Base-by-base conservation (phyloP, 2,329 filamentous ascomycete species). In the Beauveria sp. region DNA sequence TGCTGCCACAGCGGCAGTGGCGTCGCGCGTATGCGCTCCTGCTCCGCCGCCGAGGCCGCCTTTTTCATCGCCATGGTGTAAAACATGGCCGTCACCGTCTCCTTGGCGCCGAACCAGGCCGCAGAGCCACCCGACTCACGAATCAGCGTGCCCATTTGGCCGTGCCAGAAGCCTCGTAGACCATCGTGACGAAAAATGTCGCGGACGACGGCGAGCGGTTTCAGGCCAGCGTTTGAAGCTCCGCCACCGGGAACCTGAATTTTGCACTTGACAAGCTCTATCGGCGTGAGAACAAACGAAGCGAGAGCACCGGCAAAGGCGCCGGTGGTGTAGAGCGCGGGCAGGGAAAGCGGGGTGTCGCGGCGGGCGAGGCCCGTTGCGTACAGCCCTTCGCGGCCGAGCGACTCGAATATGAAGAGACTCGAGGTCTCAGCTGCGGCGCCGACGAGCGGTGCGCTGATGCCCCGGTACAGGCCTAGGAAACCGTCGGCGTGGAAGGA, bases 191-290 rank as follows among this genome's bases (percentile, higher is more conserved):
- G 86, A 70, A 91, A 96, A 9, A 98, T 85, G 30, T 92, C 86
- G 28, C 82, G 80, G 49, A 98, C 89, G 47, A 97, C 86, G 5
- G 83, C 76, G 14, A 90, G 71, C 0, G 92, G 88, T 1, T 84
- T 83, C 5, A 89, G 81, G 3, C 81, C 75, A 14, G 77, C 78
- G 3, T 73, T 73, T 2, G 69, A 70, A 26, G 71, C 72, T 24
- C 78, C 79, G 26, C 77, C 75, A 2, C 69, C 70, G 10, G 82
- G 91, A 1, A 93, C 93, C 74, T 99, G 95, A 77, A 99, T 96
- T 76, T 95, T 96, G 83, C 95, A 99, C 77, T 99, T 99, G 72
- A 99, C 90, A 58, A 99, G 84, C 77, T 99, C 95, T 66, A 99
- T 91, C 0, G 95, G 95, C 0, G 95, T 99, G 64, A 99, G 84